Base-by-base conservation (phyloP, 2,329 filamentous ascomycete genomes). In the Pseudogymnoascus sp. region DNA sequence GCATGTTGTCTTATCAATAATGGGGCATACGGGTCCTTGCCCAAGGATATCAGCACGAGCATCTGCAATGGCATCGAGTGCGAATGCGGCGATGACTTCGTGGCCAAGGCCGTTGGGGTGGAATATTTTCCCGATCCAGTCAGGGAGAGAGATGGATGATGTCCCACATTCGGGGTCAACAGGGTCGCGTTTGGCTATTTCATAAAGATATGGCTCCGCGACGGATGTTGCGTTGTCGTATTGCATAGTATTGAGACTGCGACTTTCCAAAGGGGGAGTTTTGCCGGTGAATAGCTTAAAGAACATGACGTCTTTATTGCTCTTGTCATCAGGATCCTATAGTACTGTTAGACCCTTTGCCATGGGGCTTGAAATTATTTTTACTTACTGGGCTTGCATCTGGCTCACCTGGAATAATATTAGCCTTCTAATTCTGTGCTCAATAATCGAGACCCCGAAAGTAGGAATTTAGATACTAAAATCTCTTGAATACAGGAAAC, bases 91-190 rank as follows among this genome's bases (percentile, higher is more conserved):
- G 4, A 74, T 73, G 42, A 64, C 65, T 22, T 68, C 49, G 65
- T 72, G 69, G 39, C 69, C 70, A 8, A 36, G 55, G 39, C 65
- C 61, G 64, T 74, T 75, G 9, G 74, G 72, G 62, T 75, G 74
- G 64, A 76, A 75, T 58, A 68, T 68, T 28, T 65, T 66, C 7
- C 67, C 69, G 58, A 74, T 63, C 9, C 45, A 64, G 67, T 75
- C 72, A 6, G 73, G 74, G n/a, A 73, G 61, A 1, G 69, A 69
- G 14, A 73, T 33, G n/a, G 65, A 63, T 7, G 63, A 60, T 22
- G 41, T 38, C 30, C 63, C 63, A 25, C 62, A 35, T n/a, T 41
- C 41, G 30, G 39, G 61, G 58, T 71, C 69, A 2, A 67, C 67
- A 14, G 72, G 72, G 61, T 72, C 49, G 41, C 63, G 60, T 45